A percentile compares a stretch with the other conserved stretches of the same genome.
phyloP scores from a whole-genome alignment of 208 protist genomes.

The Endotrypanum monterogeii region DNA sequence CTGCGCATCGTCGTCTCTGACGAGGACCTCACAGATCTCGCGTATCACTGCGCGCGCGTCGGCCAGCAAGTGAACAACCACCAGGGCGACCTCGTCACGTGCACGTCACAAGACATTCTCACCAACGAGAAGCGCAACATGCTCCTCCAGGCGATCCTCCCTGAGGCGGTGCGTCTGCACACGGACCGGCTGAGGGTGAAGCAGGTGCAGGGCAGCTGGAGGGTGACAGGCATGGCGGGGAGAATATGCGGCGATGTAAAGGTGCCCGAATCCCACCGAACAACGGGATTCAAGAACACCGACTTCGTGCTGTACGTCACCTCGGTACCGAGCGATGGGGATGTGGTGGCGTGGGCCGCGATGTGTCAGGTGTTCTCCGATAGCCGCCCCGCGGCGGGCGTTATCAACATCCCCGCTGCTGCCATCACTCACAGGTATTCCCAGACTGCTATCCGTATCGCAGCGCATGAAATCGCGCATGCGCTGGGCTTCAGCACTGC shows the following conservation, averaged over 20 bases:
- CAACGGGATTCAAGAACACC: conserved; percentile 30
- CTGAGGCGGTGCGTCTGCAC: conserved; percentile 53
- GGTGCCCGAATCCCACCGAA: conserved; percentile 35
- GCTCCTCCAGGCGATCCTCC: conserved; percentile 39
- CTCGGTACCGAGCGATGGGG: conserved; percentile 25
- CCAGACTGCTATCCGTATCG: conserved; percentile 5
- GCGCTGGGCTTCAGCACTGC: conserved; percentile 67
- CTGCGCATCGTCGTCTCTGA: conserved; percentile 48
- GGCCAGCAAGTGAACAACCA: conserved; percentile 25
- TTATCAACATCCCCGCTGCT: conserved; percentile 45
- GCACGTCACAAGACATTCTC: conserved; percentile 35
- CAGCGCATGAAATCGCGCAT: conserved; percentile 81
- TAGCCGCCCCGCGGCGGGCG: conserved; percentile 34
- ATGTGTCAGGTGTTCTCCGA: conserved; percentile 30
- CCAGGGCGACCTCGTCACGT: conserved; percentile 18
- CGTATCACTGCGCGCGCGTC: conserved; percentile 41
- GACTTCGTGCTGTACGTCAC: conserved; percentile 80
- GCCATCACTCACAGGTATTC: conserved; percentile 8
- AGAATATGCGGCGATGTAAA: background rate
- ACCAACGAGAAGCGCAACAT: conserved; percentile 35
- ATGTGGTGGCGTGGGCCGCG: conserved; percentile 37
- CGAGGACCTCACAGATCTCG: conserved; percentile 34
- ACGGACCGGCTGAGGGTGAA: conserved; percentile 50
- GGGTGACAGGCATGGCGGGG: conserved; percentile 13
- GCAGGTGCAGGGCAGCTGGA: conserved; percentile 18